Evolutionary conservation across 2,329 filamentous ascomycete species (phyloP).

Genomic region (Epichloe uncinata): DNA sequence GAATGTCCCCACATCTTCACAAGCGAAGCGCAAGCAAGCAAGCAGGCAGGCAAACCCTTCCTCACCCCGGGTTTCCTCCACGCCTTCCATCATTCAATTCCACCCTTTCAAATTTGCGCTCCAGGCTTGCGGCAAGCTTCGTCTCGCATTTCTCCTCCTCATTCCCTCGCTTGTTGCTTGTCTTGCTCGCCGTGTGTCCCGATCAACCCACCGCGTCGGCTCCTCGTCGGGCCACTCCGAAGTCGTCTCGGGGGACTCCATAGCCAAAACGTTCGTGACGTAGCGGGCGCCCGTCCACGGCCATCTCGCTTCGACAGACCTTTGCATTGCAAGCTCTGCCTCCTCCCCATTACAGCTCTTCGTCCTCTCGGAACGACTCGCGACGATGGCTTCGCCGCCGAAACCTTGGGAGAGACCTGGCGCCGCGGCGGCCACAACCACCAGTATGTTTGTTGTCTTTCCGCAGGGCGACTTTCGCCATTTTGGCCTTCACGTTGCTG

Average conservation of each 20-base stretch:
- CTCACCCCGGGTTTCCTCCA: neutral
- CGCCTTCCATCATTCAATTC: neutral
- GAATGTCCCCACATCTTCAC: constrained; percentile 2
- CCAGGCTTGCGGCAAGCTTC: neutral
- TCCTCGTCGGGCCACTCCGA: constrained; percentile 1
- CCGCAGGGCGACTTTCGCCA: no score
- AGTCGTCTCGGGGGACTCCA: neutral
- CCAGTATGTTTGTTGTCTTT: constrained; percentile 38
- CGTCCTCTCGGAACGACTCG: no score
- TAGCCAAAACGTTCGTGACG: neutral
- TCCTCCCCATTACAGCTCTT: no score
- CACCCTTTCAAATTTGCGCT: neutral
- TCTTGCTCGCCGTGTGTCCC: neutral
- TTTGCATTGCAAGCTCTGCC: no score
- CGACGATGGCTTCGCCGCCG: constrained; percentile 62
- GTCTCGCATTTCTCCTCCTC: neutral
- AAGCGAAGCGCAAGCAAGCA: neutral
- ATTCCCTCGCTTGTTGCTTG: neutral
- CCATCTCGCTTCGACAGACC: no score
- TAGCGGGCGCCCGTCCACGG: no score
- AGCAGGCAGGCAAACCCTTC: neutral
- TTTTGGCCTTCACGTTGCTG: no score
- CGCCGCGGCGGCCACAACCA: constrained; percentile 33
- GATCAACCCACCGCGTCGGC: neutral
- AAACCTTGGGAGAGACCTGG: constrained; percentile 92